Base-by-base conservation (phyloP, 2,329 filamentous ascomycete genomes). In the Acrocalymma vagum region DNA sequence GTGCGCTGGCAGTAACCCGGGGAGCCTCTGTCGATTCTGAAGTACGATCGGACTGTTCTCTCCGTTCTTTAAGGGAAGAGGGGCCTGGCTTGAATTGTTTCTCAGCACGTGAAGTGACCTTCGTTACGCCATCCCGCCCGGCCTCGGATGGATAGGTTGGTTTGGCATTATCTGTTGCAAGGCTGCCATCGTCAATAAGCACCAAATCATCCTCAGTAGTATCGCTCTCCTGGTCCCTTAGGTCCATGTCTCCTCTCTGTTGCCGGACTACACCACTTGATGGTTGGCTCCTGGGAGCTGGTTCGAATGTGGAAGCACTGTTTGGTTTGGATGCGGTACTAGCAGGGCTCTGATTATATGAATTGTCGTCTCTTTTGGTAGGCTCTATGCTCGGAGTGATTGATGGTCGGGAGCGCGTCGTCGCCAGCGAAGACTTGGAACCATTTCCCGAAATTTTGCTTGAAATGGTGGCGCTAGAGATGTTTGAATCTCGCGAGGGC, bases 401-500 rank as follows among this genome's bases (percentile, higher is more conserved):
- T 0, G 66, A 63, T 2, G 62, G 58, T 11, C 63, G 55, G 3
- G 67, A 64, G 32, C 60, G 63, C 10, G 63, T 45, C 11, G 61
- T 57, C 6, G 48, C 51, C 16, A 62, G 44, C 4, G 66, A 62
- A 13, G 57, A 42, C 39, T 55, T 63, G 37, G 65, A 63, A 5
- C 53, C 57, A 46, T 62, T 68, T 29, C 60, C 42, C 11, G 65
- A 67, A n/a, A 60, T 48, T 33, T 60, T 68, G 17, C 53, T 58
- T 6, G 62, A 60, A 4, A 60, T 38, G 6, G 60, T 56, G 27
- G 58, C 48, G 41, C 25, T 63, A 3, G 66, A 67, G 4, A 55
- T 38, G 40, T 58, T 66, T 27, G 67, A 67, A 37, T 62, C 63
- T 18, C 62, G 63, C n/a, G 64, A 65, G n/a, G 59, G 58, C 9